Conservation (phyloP, 2,329 filamentous ascomycete species). For the Penicillium sp. region DNA sequence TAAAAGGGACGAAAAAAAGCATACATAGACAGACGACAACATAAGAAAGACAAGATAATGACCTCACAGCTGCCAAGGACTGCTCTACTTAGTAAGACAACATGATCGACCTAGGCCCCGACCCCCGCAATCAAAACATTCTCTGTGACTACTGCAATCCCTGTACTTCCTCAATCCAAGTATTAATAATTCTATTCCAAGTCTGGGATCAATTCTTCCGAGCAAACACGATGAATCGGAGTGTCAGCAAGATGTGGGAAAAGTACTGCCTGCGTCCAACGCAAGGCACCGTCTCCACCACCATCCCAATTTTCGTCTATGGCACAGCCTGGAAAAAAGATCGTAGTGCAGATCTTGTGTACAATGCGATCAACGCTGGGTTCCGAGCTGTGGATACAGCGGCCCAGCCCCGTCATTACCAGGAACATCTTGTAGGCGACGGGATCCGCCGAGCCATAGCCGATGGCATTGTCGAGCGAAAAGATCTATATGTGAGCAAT, state of each 20-base stretch:
- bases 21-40: not conserved
- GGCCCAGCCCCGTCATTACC: slow-evolving; percentile 76
- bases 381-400: slow-evolving; percentile 78
- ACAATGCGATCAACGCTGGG: slow-evolving; percentile 66
- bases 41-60: not conserved
- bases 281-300: slow-evolving; percentile 24
- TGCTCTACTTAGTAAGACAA: not conserved
- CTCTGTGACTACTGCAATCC: not conserved
- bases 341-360: slow-evolving; percentile 66
- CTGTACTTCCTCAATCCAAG: not conserved
- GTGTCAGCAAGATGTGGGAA: slow-evolving; percentile 33
- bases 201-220: too few species aligned
- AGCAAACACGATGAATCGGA: slow-evolving; percentile 19
- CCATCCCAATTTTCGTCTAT: slow-evolving; percentile 62
- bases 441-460: slow-evolving; percentile 65
- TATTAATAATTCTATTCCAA: not conserved
- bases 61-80: not conserved
- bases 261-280: slow-evolving; percentile 30
- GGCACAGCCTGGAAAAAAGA: slow-evolving; percentile 87
- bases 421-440: slow-evolving; percentile 69
- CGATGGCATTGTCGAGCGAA: slow-evolving; percentile 59
- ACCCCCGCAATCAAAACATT: not conserved
- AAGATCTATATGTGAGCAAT: slow-evolving; percentile 64
- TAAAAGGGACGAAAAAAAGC: too few species aligned
- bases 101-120: not conserved